Evolutionary conservation across 176 grass and related monocot species (phyloP).

Genomic region (Aechmea fasciata): DNA sequence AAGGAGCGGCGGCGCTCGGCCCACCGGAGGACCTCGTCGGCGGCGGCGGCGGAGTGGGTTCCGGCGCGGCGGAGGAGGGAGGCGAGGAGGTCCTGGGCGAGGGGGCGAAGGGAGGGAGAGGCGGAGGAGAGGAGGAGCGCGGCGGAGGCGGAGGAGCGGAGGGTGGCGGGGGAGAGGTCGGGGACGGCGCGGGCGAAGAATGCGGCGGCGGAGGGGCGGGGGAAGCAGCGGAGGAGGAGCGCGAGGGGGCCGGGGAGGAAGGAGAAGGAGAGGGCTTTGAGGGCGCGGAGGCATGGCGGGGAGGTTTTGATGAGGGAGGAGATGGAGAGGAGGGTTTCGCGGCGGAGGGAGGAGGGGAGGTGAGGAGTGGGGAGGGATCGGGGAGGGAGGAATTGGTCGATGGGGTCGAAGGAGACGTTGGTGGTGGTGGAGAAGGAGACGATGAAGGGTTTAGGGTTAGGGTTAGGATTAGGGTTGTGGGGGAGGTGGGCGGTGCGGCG

Average conservation of each 20-base stretch:
- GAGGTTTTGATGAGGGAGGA: conserved; percentile 39
- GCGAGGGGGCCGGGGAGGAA: not conserved
- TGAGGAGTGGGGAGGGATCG: conserved; percentile 23
- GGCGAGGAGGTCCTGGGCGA: conserved; percentile 4
- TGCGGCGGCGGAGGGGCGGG: conserved; percentile 9
- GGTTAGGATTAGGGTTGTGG: conserved; percentile 5
- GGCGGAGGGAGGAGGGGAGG: conserved; percentile 46
- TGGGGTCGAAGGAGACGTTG: conserved; percentile 23
- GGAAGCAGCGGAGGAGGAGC: conserved; percentile 10
- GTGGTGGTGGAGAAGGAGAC: conserved; percentile 6
- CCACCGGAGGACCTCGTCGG: conserved; percentile 33
- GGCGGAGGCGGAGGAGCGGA: conserved; percentile 22
- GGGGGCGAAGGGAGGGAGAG: conserved; percentile 27
- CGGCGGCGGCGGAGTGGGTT: not conserved
- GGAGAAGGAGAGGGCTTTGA: conserved; percentile 22
- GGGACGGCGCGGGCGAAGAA: conserved; percentile 45
- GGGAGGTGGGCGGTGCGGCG: conserved; percentile 6
- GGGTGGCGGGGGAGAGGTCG: conserved; percentile 27
- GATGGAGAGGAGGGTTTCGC: conserved; percentile 34
- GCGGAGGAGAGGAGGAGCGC: conserved; percentile 33
- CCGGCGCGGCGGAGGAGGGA: conserved; percentile 14
- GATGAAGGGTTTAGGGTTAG: not conserved
- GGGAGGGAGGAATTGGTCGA: conserved; percentile 33
- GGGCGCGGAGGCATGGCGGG: conserved; percentile 31
- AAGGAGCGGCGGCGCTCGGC: conserved; percentile 6